These are phyloP conservation scores for Colletotrichum cereale DNA, from an alignment of 2,329 filamentous ascomycete genomes.

Conservation along the genomic window DNA sequence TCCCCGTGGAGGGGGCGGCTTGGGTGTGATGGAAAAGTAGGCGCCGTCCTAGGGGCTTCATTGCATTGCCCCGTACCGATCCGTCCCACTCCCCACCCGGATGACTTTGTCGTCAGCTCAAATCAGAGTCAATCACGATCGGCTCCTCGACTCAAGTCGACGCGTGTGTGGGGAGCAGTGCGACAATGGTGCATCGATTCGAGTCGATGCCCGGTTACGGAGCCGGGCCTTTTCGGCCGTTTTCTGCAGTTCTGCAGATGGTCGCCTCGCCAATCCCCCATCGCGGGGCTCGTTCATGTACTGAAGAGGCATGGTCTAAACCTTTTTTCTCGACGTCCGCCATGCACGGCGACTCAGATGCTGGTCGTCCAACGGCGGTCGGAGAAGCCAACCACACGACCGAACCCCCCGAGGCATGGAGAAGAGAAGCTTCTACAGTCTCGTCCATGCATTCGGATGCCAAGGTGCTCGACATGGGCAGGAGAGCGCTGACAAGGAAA, in stretches of 20 bases:
- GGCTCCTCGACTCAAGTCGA: neutral
- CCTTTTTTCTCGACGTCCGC: conserved; percentile 26
- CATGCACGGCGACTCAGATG: conserved; percentile 32
- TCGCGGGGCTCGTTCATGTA: neutral
- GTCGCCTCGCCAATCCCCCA: neutral
- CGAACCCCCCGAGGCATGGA: neutral
- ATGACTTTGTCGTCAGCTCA: neutral
- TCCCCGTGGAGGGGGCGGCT: neutral
- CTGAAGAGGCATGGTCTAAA: conserved; percentile 28
- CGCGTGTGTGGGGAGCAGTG: neutral
- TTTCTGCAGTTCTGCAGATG: neutral
- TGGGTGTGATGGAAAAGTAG: conserved; percentile 4
- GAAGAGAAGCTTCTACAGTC: conserved; percentile 11
- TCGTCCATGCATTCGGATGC: neutral
- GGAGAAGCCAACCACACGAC: conserved; percentile 2
- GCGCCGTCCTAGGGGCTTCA: neutral
- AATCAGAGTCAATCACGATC: conserved; percentile 3
- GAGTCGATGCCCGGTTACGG: conserved; percentile 8
- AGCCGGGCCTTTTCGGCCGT: neutral
- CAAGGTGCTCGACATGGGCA: conserved; percentile 17
- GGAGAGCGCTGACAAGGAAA: conserved; percentile 9
- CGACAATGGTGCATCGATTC: neutral
- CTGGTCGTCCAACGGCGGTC: conserved; percentile 17
- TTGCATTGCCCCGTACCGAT: neutral
- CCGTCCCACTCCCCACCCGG: conserved; percentile 7